Evolutionary conservation across 2,329 filamentous ascomycete genomes (phyloP), one percentile per base, ranked within the genome.

Genomic region (Leptoxyphium fumago): DNA sequence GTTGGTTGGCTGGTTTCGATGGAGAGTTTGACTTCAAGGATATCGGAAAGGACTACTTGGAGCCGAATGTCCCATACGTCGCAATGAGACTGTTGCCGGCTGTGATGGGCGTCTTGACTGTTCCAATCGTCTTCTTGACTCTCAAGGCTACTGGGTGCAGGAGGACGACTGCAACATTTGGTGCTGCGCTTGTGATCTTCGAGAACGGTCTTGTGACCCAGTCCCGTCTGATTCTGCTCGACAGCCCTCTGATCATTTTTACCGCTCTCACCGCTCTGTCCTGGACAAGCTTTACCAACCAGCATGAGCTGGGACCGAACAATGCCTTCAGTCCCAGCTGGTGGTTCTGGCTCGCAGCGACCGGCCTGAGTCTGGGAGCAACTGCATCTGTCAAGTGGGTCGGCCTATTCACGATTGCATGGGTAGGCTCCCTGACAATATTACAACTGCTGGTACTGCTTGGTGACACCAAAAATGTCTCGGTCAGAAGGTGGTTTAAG

Each of bases 381-480:
- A 96, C 91, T 7, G 77, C 81, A 49, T 96, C 89, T 68, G 88
- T 96, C 58, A 98, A 98, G 71, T 98, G 91, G 91, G 91, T 98
- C 59, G 91, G 91, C 42, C 73, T 98, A 43, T 96, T 98, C 71
- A 98, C 91, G 50, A 95, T 95, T 63, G 91, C 89, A 41, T 98
- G 91, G 91, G 86, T 98, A 53, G 91, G 91, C 49, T 78, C 74
- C 64, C 75, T 98, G 66, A 98, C 91, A 32, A 64, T 89, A 39
- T 63, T 98, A 39, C 91, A 98, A 69, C 76, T 98, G 46, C 98
- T 91, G 91, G 80, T 95, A 52, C 71, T 98, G 45, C 81, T 95
- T 36, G 91, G 88, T 50, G 91, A 98, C 63, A 76, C 76, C 52
- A 86, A 79, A 66, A 88, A 80, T 44, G 87, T 96, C 42, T 85